Base-by-base conservation (phyloP, 2,329 filamentous ascomycete genomes). In the Xylaria hypoxylon region DNA sequence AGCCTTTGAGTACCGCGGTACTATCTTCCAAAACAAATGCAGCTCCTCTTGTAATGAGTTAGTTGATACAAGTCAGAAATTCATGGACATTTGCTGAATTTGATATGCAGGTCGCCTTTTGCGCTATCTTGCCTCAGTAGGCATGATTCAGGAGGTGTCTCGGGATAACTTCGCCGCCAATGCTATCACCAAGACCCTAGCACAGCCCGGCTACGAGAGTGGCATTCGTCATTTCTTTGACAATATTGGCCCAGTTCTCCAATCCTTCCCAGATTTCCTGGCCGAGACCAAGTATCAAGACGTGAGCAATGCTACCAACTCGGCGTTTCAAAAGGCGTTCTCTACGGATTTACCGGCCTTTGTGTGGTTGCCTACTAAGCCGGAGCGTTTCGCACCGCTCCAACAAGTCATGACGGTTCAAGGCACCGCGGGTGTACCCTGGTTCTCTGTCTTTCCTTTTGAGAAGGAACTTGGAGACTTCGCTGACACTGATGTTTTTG, bases 321-420 rank as follows among this genome's bases (percentile, higher is more conserved):
- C 68, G 15, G 70, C 71, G 7, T 77, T 75, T 62, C 70, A 74
- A 57, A 76, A 74, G 45, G 73, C 69, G 13, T 71, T 70, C 40
- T 44, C 60, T 19, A 78, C 77, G 0, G 62, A 68, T 17, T 62
- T 71, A 0, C 59, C 68, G 10, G 69, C 72, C 31, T 76, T 76
- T 48, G 42, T 59, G 51, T 75, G 73, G 68, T 52, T 75, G 17
- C 67, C 67, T 6, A 62, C 50, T 13, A 68, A 71, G 42, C 72
- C 72, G 3, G 68, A 73, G 28, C 64, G 70, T 2, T 65, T 72
- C 42, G 64, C 45, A 13, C 60, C 64, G 48, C 64, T 76, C 33
- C 68, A 74, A 40, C 68, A 70, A 28, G 69, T 65, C 26, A 76
- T 76, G 74, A 67, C 69, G n/a, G 72, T 73, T 6, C 70, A 74